phyloP scores from a whole-genome alignment of 2,329 filamentous ascomycete species.

The Colletotrichum sidae region DNA sequence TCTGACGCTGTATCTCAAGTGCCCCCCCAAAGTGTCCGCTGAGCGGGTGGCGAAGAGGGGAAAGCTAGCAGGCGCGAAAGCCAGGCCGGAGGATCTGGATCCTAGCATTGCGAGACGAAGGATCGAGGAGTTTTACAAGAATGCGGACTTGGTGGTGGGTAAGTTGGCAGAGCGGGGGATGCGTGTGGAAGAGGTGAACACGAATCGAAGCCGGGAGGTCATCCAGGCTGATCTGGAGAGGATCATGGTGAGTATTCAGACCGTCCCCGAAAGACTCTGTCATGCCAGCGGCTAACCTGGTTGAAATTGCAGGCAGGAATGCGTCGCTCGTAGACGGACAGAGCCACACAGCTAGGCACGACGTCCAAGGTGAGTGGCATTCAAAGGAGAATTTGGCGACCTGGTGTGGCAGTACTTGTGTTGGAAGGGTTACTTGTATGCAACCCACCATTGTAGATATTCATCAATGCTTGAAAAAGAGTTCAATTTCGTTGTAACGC shows the following conservation, averaged over 20 bases:
- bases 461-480: no score
- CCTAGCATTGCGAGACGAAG: background rate
- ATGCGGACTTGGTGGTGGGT: background rate
- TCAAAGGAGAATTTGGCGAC: no score
- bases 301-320: no score
- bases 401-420: no score
- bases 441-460: no score
- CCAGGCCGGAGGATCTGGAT: constrained; percentile 1
- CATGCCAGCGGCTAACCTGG: no score
- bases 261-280: no score
- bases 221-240: background rate
- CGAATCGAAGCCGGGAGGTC: background rate
- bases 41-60: background rate
- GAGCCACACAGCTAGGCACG: no score
- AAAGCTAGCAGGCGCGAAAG: background rate
- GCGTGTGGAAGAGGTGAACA: background rate
- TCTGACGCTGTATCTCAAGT: constrained; percentile 7
- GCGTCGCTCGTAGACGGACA: no score
- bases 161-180: constrained; percentile 4
- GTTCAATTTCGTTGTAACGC: no score
- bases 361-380: no score
- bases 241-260: background rate
- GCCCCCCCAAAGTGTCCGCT: background rate
- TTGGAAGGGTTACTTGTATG: no score
- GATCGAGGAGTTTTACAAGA: constrained; percentile 1